Percentiles rank a stretch among this genome's conserved stretches.
These are phyloP conservation scores for Ustilago bromivora DNA, from an alignment of 1,284 basidiomycete species.

Conservation along the genomic window DNA sequence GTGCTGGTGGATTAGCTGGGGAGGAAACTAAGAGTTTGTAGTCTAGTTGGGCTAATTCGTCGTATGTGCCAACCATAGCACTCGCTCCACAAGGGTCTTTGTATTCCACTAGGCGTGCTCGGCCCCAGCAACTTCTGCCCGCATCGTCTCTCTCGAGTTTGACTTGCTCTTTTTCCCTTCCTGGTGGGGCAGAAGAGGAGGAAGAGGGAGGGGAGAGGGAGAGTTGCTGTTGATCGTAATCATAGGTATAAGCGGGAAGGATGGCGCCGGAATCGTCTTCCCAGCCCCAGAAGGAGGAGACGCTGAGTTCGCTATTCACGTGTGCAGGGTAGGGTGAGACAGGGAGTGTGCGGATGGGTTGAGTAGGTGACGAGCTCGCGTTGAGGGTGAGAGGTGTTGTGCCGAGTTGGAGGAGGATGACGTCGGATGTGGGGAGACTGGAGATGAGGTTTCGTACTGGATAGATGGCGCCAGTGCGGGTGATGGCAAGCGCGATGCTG, in stretches of 20 bases:
- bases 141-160: constrained; percentile 55
- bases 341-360: constrained; percentile 73
- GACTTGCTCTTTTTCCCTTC: constrained; percentile 46
- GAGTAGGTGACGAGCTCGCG: neutral
- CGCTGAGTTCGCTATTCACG: constrained; percentile 73
- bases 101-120: constrained; percentile 63
- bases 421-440: constrained; percentile 76
- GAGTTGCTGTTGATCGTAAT: constrained; percentile 22
- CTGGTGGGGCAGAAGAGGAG: constrained; percentile 23
- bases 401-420: constrained; percentile 70
- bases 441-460: constrained; percentile 74
- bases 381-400: constrained; percentile 47
- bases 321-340: constrained; percentile 78
- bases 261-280: constrained; percentile 59
- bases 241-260: constrained; percentile 47
- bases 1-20: constrained; percentile 52
- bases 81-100: constrained; percentile 59
- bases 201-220: neutral
- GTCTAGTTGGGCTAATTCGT: constrained; percentile 75
- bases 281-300: constrained; percentile 75
- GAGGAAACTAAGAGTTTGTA: constrained; percentile 57
- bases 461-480: constrained; percentile 70
- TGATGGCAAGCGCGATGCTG: constrained; percentile 69
- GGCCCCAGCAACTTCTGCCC: constrained; percentile 61
- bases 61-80: constrained; percentile 75